Evolutionary conservation across 1,284 basidiomycete genomes (phyloP).

Genomic region (Heterobasidion occidentale): DNA sequence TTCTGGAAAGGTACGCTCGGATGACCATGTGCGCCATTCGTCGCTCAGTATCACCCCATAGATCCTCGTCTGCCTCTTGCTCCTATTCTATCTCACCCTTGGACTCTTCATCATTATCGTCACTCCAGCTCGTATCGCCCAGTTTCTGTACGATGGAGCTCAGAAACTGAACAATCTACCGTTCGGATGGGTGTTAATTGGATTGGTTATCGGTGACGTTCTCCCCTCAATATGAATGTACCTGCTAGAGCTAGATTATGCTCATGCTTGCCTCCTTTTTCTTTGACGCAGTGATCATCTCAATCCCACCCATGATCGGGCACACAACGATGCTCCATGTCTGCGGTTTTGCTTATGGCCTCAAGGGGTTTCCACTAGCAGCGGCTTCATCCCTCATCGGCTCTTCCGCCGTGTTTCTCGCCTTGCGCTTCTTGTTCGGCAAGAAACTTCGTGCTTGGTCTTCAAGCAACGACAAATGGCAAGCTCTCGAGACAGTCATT

Average conservation of each 20-base stretch:
- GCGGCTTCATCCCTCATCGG: constrained; percentile 56
- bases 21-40: not conserved
- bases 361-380: constrained; percentile 64
- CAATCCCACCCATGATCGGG: constrained; percentile 75
- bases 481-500: constrained; percentile 68
- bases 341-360: constrained; percentile 78
- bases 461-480: constrained; percentile 59
- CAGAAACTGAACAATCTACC: constrained; percentile 50
- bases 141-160: constrained; percentile 63
- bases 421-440: constrained; percentile 55
- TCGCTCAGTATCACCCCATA: constrained; percentile 7
- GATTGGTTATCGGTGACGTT: constrained; percentile 36
- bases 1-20: not conserved
- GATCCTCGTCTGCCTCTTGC: constrained; percentile 35
- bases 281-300: constrained; percentile 43
- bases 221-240: constrained; percentile 15
- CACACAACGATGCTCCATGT: constrained; percentile 60
- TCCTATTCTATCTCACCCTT: constrained; percentile 36
- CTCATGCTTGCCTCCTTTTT: constrained; percentile 2
- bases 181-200: constrained; percentile 58
- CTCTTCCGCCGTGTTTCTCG: constrained; percentile 57
- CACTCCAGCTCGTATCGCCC: constrained; percentile 58
- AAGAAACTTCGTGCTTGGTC: constrained; percentile 50
- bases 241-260: not conserved
- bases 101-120: constrained; percentile 40